Conservation (phyloP, 2,329 filamentous ascomycete genomes). For the Cordyceps cateniannulata region DNA sequence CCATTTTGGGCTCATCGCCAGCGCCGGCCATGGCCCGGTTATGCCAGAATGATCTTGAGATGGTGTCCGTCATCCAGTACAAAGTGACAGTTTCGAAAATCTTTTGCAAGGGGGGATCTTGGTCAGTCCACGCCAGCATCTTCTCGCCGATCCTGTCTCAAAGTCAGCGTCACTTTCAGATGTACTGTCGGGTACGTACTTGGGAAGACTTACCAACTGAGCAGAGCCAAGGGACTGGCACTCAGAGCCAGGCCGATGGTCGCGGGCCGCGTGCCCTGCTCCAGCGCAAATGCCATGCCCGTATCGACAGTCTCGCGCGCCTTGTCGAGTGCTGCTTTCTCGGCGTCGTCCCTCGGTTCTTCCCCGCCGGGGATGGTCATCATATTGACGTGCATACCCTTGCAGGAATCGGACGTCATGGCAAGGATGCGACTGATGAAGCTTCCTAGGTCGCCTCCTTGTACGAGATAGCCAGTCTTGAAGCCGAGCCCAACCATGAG, state of each 20-base stretch:
- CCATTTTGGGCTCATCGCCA: conserved; percentile 20
- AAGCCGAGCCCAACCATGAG: conserved; percentile 50
- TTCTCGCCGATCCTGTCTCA: conserved; percentile 46
- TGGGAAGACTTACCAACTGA: conserved; percentile 39
- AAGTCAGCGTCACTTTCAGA: not conserved
- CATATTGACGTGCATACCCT: conserved; percentile 30
- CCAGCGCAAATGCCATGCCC: conserved; percentile 42
- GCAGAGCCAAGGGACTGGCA: conserved; percentile 46
- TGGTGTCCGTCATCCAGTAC: conserved; percentile 49
- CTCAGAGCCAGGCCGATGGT: conserved; percentile 51
- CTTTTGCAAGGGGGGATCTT: conserved; percentile 30
- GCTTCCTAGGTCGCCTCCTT: conserved; percentile 52
- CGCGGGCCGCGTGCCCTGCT: conserved; percentile 47
- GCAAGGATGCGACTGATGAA: conserved; percentile 36
- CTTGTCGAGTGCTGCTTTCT: conserved; percentile 23
- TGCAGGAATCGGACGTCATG: conserved; percentile 37
- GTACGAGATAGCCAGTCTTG: conserved; percentile 41
- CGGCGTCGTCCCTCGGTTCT: not conserved
- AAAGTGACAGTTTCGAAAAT: conserved; percentile 45
- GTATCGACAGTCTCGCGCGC: conserved; percentile 30
- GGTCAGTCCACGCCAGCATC: conserved; percentile 46
- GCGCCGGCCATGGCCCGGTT: conserved; percentile 29
- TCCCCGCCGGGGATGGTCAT: conserved; percentile 13
- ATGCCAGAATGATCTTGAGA: conserved; percentile 41
- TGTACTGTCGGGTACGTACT: too few species aligned